A percentile compares a stretch with the other conserved stretches of the same genome.
Conservation (phyloP, 352 stramenopile species). For the Pythium volutum region DNA sequence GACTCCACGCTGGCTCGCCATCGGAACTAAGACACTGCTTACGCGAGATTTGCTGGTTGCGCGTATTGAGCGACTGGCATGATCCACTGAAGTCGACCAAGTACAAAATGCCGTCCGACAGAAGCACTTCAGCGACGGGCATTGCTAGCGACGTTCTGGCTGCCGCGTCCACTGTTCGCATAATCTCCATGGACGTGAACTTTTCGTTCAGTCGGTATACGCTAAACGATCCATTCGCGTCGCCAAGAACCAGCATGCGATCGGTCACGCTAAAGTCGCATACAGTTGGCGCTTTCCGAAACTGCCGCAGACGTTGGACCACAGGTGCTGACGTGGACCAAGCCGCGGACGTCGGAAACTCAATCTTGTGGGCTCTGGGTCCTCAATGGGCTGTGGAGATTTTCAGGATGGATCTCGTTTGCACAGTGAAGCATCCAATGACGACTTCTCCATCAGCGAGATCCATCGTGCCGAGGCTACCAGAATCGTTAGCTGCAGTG, state of each 20-base stretch:
- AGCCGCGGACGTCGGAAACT: no score
- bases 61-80: slow-evolving; percentile 5
- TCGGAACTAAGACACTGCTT: no score
- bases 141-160: neutral
- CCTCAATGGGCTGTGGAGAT: no score
- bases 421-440: no score
- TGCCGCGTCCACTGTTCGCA: neutral
- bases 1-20: neutral
- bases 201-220: slow-evolving; percentile 11
- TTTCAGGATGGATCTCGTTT: no score
- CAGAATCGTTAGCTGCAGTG: no score
- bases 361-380: no score
- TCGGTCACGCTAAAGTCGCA: slow-evolving; percentile 9
- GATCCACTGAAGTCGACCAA: slow-evolving; percentile 2
- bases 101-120: slow-evolving; percentile 6
- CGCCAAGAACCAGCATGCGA: neutral
- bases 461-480: no score
- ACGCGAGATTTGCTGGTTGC: slow-evolving; percentile 11
- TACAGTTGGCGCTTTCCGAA: neutral
- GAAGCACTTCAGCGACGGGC: neutral
- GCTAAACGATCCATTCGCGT: neutral
- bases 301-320: no score
- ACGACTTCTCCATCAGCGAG: no score
- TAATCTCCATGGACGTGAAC: slow-evolving; percentile 1
- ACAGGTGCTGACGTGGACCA: no score